Conservation (phyloP, 2,329 filamentous ascomycete species). For the Eurotiales sp. region DNA sequence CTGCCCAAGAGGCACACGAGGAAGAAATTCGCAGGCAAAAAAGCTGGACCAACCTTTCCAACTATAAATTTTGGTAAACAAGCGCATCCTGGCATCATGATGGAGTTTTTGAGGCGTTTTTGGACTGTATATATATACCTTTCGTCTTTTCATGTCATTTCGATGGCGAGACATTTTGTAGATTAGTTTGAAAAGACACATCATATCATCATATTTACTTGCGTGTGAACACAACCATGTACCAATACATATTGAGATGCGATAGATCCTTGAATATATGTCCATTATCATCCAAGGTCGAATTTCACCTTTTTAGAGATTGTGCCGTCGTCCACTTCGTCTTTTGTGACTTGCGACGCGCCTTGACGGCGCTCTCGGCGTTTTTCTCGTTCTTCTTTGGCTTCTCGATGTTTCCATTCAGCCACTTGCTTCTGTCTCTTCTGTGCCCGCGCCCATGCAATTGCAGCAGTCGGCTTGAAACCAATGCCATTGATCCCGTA, state of each 20-base stretch:
- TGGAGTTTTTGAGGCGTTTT: conserved; percentile 25
- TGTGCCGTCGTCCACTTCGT: conserved; percentile 28
- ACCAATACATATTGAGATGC: neutral
- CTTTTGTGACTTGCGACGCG: conserved; percentile 23
- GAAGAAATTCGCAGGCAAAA: conserved; percentile 37
- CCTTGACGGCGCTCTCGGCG: conserved; percentile 50
- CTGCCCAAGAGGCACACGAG: conserved; percentile 34
- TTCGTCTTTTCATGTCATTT: conserved; percentile 7
- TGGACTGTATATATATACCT: conserved; percentile 14
- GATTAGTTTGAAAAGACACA: conserved; percentile 13
- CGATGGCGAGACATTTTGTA: conserved; percentile 15
- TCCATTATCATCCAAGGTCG: conserved; percentile 22
- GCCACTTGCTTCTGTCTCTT: conserved; percentile 56
- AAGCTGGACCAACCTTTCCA: conserved; percentile 42
- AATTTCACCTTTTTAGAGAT: conserved; percentile 43
- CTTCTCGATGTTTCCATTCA: conserved; percentile 58
- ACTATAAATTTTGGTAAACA: conserved; percentile 46
- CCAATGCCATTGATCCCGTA: conserved; percentile 63
- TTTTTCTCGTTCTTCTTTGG: conserved; percentile 55
- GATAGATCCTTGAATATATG: neutral
- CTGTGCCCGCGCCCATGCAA: conserved; percentile 55
- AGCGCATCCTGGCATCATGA: conserved; percentile 22
- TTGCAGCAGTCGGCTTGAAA: conserved; percentile 58
- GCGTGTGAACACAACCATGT: conserved; percentile 12
- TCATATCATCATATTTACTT: conserved; percentile 11